These are phyloP conservation scores for Talaromyces stipitatus DNA, from an alignment of 495 filamentous ascomycete genomes.

Conservation along the genomic window DNA sequence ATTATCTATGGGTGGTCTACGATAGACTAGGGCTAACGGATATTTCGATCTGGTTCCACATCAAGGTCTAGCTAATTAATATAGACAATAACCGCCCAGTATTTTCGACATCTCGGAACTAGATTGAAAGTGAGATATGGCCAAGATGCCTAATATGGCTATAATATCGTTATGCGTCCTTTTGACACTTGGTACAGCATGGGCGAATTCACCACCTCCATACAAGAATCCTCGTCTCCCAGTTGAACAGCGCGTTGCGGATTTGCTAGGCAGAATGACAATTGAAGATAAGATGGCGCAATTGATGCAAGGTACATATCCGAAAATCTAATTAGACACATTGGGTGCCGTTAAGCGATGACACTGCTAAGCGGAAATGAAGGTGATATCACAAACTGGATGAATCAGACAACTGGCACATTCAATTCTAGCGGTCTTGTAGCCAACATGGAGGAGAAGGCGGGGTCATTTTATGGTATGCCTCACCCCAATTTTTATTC, in stretches of 20 bases:
- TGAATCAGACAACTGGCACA: slow-evolving; percentile 46
- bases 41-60: neutral
- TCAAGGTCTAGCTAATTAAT: too few species aligned
- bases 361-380: slow-evolving; percentile 4
- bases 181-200: neutral
- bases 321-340: too few species aligned
- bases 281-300: slow-evolving; percentile 62
- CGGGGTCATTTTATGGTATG: slow-evolving; percentile 54
- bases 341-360: neutral
- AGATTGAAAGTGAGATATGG: neutral
- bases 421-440: slow-evolving; percentile 59
- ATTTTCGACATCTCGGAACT: neutral
- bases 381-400: slow-evolving; percentile 64
- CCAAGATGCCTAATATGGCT: neutral
- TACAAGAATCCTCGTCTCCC: slow-evolving; percentile 57
- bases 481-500: neutral
- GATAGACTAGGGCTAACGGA: too few species aligned
- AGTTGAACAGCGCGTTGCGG: slow-evolving; percentile 53
- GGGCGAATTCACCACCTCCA: neutral
- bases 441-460: slow-evolving; percentile 54
- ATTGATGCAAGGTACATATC: slow-evolving; percentile 49
- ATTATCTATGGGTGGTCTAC: neutral
- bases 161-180: neutral
- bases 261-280: slow-evolving; percentile 61
- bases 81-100: neutral